Evolutionary conservation across 129 eudicot genomes (phyloP).

Genomic region (Cynara cardunculus): DNA sequence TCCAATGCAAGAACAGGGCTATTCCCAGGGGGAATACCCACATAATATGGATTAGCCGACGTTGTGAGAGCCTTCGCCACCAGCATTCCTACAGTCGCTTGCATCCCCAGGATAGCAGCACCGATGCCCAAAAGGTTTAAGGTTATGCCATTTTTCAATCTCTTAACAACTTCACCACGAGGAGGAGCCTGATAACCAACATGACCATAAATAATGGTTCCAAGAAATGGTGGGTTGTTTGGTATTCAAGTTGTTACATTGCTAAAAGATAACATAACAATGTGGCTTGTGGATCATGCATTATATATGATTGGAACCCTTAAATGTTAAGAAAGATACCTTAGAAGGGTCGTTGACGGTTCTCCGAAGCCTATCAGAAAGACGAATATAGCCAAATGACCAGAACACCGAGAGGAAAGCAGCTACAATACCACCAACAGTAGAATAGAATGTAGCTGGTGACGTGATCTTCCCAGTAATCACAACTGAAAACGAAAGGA

Average conservation of each 20-base stretch:
- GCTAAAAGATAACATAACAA: neutral
- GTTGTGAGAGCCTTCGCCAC: constrained; percentile 89
- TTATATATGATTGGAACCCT: neutral
- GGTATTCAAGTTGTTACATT: neutral
- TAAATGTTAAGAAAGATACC: constrained; percentile 34
- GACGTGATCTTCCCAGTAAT: constrained; percentile 72
- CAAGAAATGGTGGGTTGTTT: neutral
- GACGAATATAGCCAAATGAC: constrained; percentile 84
- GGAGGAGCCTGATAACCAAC: constrained; percentile 78
- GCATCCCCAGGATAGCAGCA: constrained; percentile 90
- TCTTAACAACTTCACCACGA: constrained; percentile 75
- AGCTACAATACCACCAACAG: constrained; percentile 81
- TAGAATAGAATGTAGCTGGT: constrained; percentile 75
- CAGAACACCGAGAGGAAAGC: constrained; percentile 85
- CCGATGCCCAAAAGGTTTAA: constrained; percentile 87
- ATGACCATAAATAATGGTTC: neutral
- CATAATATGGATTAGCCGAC: constrained; percentile 73
- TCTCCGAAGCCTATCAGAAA: constrained; percentile 68
- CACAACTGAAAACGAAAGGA: constrained; percentile 64
- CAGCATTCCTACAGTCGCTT: constrained; percentile 77
- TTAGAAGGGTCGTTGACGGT: constrained; percentile 86
- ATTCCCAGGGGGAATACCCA: constrained; percentile 56
- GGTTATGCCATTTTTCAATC: constrained; percentile 66
- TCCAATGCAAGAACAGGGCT: constrained; percentile 89
- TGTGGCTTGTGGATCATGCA: no score